Evolutionary conservation across 768 basidiomycete genomes (phyloP).

Genomic region (Dioszegia crocea): DNA sequence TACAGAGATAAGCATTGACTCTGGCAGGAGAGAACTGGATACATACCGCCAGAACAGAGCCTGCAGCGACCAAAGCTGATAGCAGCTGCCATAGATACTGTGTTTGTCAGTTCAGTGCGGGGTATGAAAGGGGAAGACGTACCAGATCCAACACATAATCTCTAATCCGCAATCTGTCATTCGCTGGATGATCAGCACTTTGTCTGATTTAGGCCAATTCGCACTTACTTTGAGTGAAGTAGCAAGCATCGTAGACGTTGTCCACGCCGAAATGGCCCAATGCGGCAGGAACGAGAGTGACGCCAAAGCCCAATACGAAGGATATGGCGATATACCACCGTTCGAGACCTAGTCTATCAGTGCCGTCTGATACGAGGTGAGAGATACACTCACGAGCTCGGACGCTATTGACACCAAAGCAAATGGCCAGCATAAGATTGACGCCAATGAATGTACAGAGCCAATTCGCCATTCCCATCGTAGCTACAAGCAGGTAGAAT

Average conservation of each 20-base stretch:
- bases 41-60: conserved; percentile 10
- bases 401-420: conserved; percentile 25
- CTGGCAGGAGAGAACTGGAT: no score
- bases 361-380: no score
- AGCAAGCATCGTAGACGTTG: conserved; percentile 15
- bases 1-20: background rate
- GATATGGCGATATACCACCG: conserved; percentile 26
- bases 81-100: conserved; percentile 26
- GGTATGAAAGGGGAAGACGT: background rate
- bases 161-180: background rate
- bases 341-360: conserved; percentile 16
- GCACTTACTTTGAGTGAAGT: conserved; percentile 1
- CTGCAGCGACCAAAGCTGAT: conserved; percentile 18
- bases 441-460: conserved; percentile 29
- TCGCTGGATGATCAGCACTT: background rate
- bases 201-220: background rate
- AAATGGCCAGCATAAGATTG: conserved; percentile 30
- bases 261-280: conserved; percentile 24
- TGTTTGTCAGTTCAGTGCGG: background rate
- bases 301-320: conserved; percentile 15
- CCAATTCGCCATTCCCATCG: conserved; percentile 19
- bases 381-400: conserved; percentile 13
- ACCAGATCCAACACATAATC: conserved; percentile 12
- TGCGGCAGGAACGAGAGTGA: conserved; percentile 21
- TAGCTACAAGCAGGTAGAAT: conserved; percentile 18